Conservation (phyloP, 805 yeast genomes). For the Candida pseudoglaebosa region DNA sequence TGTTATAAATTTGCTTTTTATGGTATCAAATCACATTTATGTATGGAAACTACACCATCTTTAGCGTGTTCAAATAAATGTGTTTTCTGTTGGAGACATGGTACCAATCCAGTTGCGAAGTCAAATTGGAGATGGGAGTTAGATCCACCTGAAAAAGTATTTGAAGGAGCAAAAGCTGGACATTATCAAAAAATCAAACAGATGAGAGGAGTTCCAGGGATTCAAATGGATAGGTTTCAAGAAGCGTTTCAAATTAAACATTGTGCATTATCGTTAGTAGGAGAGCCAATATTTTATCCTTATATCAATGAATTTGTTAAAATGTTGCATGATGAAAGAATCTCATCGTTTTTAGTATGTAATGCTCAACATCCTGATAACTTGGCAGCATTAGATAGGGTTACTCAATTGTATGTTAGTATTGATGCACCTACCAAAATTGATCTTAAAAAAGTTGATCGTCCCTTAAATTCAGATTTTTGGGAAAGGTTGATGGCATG, state of each 20-base stretch:
- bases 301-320: slow-evolving; percentile 80
- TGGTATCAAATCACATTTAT: slow-evolving; percentile 84
- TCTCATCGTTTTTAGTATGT: slow-evolving; percentile 86
- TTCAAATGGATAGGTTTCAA: slow-evolving; percentile 81
- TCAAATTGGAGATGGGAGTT: slow-evolving; percentile 93
- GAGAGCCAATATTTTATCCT: slow-evolving; percentile 93
- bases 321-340: slow-evolving; percentile 73
- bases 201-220: slow-evolving; percentile 95
- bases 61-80: slow-evolving; percentile 92
- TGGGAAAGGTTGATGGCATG: slow-evolving; percentile 87
- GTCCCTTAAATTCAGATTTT: slow-evolving; percentile 85
- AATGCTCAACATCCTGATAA: slow-evolving; percentile 95
- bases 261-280: slow-evolving; percentile 89
- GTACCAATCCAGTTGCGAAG: slow-evolving; percentile 94
- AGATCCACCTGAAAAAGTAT: slow-evolving; percentile 79
- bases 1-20: slow-evolving; percentile 91
- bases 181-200: slow-evolving; percentile 91
- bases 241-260: slow-evolving; percentile 88
- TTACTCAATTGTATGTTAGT: slow-evolving; percentile 87
- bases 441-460: slow-evolving; percentile 76
- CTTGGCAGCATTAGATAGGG: slow-evolving; percentile 61
- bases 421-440: slow-evolving; percentile 90
- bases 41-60: slow-evolving; percentile 96
- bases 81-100: slow-evolving; percentile 97
- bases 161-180: slow-evolving; percentile 82